phyloP scores from a whole-genome alignment of 2,329 filamentous ascomycete species.

The Aphanoascus verrucosus region DNA sequence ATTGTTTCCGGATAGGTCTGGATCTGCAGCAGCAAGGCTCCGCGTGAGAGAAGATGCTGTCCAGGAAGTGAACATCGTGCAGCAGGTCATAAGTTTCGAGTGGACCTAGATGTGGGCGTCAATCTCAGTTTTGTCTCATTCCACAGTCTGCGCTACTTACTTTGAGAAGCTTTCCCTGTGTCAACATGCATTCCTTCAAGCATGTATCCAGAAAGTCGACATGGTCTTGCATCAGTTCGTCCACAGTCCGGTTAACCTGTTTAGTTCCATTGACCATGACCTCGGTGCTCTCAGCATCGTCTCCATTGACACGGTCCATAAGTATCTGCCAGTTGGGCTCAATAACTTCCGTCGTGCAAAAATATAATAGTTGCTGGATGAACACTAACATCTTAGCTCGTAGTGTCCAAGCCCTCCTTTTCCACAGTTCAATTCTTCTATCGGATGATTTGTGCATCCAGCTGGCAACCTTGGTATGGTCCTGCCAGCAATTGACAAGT shows the following conservation, averaged over 20 bases:
- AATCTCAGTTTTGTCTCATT: constrained; percentile 10
- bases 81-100: constrained; percentile 92
- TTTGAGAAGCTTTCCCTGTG: constrained; percentile 84
- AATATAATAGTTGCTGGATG: constrained; percentile 92
- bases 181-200: constrained; percentile 97
- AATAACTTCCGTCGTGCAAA: constrained; percentile 92
- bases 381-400: constrained; percentile 93
- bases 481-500: constrained; percentile 78
- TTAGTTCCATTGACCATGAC: constrained; percentile 31
- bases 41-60: constrained; percentile 69
- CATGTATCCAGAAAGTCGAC: constrained; percentile 97
- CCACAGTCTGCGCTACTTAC: constrained; percentile 41
- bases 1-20: constrained; percentile 49
- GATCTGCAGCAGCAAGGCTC: constrained; percentile 72
- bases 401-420: constrained; percentile 81
- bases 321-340: constrained; percentile 94
- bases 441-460: constrained; percentile 75
- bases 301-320: constrained; percentile 68
- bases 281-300: constrained; percentile 36
- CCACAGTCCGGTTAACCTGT: constrained; percentile 66
- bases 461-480: constrained; percentile 66
- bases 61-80: constrained; percentile 85
- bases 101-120: constrained; percentile 58
- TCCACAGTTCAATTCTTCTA: constrained; percentile 75
- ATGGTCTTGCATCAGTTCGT: constrained; percentile 97